Evolutionary conservation across 2,329 filamentous ascomycete species (phyloP).

Genomic region (Plectosphaerella plurivora): DNA sequence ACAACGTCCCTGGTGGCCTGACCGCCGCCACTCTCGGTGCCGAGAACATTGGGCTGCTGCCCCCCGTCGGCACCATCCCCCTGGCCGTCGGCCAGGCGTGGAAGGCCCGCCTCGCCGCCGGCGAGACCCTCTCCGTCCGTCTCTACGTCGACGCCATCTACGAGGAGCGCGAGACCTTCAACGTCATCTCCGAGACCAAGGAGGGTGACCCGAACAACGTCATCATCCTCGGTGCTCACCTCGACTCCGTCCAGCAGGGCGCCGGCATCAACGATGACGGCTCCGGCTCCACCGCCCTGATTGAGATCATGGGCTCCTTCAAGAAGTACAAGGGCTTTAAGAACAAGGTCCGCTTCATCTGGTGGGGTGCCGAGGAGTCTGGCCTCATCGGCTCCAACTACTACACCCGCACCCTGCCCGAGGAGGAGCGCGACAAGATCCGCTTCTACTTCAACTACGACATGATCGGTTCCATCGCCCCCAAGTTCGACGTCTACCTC

Average conservation of each 20-base stretch:
- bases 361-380: conserved; percentile 39
- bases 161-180: conserved; percentile 32
- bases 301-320: conserved; percentile 32
- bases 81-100: conserved; percentile 29
- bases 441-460: conserved; percentile 67
- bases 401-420: conserved; percentile 30
- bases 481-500: conserved; percentile 34
- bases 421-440: conserved; percentile 46
- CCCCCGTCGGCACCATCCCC: conserved; percentile 30
- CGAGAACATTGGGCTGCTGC: conserved; percentile 27
- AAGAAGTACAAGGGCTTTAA: conserved; percentile 30
- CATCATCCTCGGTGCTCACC: conserved; percentile 35
- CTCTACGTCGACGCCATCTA: conserved; percentile 31
- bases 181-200: conserved; percentile 38
- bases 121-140: conserved; percentile 26
- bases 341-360: conserved; percentile 38
- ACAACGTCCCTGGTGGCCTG: conserved; percentile 48
- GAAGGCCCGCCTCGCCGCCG: conserved; percentile 24
- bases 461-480: conserved; percentile 55
- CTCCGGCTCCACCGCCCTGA: conserved; percentile 29
- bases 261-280: conserved; percentile 38
- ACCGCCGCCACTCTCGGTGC: conserved; percentile 49
- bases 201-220: conserved; percentile 36
- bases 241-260: conserved; percentile 33
- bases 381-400: conserved; percentile 39